These are phyloP conservation scores for Brettanomyces anomalus DNA, from an alignment of 805 yeast species.

Conservation along the genomic window DNA sequence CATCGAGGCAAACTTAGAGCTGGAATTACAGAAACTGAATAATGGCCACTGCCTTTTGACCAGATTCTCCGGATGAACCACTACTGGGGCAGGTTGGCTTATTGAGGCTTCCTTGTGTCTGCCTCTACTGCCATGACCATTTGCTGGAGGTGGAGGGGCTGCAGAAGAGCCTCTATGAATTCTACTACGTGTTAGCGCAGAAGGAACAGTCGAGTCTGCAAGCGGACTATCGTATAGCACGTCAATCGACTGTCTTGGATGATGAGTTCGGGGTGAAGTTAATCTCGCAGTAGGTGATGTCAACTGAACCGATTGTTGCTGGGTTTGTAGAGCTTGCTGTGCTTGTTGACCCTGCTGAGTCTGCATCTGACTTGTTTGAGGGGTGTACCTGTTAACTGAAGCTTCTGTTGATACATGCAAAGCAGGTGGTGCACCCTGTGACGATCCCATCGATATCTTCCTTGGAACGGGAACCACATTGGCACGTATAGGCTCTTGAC, in stretches of 20 bases:
- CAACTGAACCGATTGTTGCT: not conserved
- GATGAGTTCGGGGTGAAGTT: not conserved
- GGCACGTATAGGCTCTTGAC: constrained; percentile 17
- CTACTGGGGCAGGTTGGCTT: constrained; percentile 25
- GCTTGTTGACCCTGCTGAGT: not conserved
- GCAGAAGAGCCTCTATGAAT: not conserved
- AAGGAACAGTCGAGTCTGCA: not conserved
- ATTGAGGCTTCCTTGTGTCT: not conserved
- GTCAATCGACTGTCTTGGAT: not conserved
- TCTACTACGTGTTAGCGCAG: not conserved
- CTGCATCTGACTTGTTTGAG: not conserved
- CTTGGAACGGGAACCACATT: constrained; percentile 23
- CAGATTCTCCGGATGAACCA: constrained; percentile 46
- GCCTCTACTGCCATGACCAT: not conserved
- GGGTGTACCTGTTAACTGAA: not conserved
- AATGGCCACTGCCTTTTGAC: constrained; percentile 64
- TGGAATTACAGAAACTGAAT: constrained; percentile 52
- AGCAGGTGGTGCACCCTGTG: not conserved
- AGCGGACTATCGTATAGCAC: not conserved
- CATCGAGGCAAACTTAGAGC: constrained; percentile 33
- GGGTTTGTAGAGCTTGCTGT: not conserved
- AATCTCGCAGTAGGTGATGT: not conserved
- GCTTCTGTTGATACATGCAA: not conserved
- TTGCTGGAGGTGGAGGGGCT: not conserved
- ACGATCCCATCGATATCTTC: constrained; percentile 10